phyloP scores from a whole-genome alignment of 768 basidiomycete genomes.

The Boletus pseudopeckii region DNA sequence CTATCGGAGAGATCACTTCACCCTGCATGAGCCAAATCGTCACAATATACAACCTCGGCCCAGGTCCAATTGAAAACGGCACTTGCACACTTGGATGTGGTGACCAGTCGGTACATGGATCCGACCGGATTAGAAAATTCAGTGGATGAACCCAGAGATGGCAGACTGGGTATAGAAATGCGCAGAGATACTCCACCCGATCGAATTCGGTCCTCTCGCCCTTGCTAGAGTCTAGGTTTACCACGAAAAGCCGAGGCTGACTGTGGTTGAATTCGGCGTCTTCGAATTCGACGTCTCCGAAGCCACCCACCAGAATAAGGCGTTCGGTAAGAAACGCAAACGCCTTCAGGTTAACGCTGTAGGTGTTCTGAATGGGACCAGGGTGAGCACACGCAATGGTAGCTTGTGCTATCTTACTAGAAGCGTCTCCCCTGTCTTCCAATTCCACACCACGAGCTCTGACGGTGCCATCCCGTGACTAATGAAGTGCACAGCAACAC shows the following conservation, averaged over 20 bases:
- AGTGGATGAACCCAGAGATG: conserved; percentile 24
- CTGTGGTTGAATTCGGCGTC: conserved; percentile 19
- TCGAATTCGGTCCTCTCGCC: conserved; percentile 28
- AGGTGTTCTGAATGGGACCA: conserved; percentile 19
- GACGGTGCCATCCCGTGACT: conserved; percentile 33
- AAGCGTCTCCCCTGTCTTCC: conserved; percentile 53
- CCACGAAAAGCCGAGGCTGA: conserved; percentile 33
- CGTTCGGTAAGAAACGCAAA: conserved; percentile 43
- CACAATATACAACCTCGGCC: conserved; percentile 45
- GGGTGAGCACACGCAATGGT: background rate
- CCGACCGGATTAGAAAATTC: conserved; percentile 46
- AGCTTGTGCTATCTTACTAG: conserved; percentile 39
- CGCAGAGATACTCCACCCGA: conserved; percentile 33
- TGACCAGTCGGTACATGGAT: conserved; percentile 48
- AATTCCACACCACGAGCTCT: conserved; percentile 62
- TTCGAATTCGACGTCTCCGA: conserved; percentile 16
- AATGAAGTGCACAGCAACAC: conserved; percentile 48
- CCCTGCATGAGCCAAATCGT: conserved; percentile 38
- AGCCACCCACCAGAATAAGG: conserved; percentile 36
- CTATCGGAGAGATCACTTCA: conserved; percentile 29
- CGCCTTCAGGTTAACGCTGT: conserved; percentile 35
- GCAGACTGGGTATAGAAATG: conserved; percentile 43
- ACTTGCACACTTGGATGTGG: conserved; percentile 33
- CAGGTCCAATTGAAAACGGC: conserved; percentile 46
- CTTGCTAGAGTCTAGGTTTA: conserved; percentile 39